Conservation (phyloP, 1,284 basidiomycete genomes). For the Ustilago curta region DNA sequence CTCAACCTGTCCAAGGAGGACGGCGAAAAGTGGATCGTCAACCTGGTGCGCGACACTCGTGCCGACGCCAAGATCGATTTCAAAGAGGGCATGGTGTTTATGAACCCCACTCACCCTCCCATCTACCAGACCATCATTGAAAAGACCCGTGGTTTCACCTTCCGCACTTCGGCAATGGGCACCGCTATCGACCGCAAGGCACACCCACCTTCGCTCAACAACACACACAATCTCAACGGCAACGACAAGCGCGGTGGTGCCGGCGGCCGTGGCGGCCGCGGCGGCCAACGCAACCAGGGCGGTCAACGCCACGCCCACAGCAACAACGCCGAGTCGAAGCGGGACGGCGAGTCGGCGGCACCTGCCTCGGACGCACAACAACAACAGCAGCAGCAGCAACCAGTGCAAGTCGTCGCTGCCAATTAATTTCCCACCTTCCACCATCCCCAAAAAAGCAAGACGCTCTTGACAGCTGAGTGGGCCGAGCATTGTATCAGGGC, state of each 20-base stretch:
- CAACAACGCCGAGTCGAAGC: conserved; percentile 34
- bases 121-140: conserved; percentile 96
- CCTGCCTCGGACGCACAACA: conserved; percentile 33
- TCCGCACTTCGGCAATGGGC: conserved; percentile 89
- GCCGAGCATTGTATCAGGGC: conserved; percentile 15
- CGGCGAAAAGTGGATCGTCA: conserved; percentile 99
- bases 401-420: conserved; percentile 44
- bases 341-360: conserved; percentile 33
- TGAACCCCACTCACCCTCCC: conserved; percentile 87
- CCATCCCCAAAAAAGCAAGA: conserved; percentile 19
- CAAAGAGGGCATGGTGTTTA: conserved; percentile 95
- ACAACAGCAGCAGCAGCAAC: conserved; percentile 26
- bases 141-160: conserved; percentile 89
- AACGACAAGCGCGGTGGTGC: conserved; percentile 53
- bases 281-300: conserved; percentile 57
- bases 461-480: conserved; percentile 5
- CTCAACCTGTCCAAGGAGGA: conserved; percentile 91
- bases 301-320: conserved; percentile 27
- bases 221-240: conserved; percentile 52
- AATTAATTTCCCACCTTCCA: conserved; percentile 9
- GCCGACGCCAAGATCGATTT: conserved; percentile 98
- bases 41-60: conserved; percentile 94
- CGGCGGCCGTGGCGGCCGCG: conserved; percentile 58
- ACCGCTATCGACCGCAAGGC: conserved; percentile 79
- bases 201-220: conserved; percentile 56